A percentile compares a stretch with the other conserved stretches of the same genome.
Conservation (phyloP, 129 eudicot species). For the Pseudognaphalium luteoalbum region DNA sequence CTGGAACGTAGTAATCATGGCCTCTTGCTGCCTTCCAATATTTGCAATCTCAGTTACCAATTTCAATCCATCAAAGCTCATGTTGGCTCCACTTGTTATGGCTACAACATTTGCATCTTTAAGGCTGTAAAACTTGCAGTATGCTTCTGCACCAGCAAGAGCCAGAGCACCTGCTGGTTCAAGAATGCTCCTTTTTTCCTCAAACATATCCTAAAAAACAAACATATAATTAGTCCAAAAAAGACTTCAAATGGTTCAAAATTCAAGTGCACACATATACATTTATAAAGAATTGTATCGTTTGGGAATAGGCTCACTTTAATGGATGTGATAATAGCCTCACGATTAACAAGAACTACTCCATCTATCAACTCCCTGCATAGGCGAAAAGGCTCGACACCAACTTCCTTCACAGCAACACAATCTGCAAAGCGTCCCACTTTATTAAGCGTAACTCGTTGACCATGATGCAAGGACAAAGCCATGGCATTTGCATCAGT, state of each 20-base stretch:
- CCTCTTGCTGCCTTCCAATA: too few species aligned
- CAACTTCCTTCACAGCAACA: constrained; percentile 91
- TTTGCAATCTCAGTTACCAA: constrained; percentile 57
- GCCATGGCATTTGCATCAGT: constrained; percentile 96
- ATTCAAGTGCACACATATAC: not conserved
- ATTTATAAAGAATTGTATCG: not conserved
- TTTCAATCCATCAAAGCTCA: constrained; percentile 85
- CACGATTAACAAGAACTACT: constrained; percentile 87
- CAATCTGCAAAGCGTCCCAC: constrained; percentile 97
- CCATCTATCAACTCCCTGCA: constrained; percentile 87
- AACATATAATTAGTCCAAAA: not conserved
- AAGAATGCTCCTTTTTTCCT: constrained; percentile 88
- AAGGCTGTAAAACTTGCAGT: constrained; percentile 73
- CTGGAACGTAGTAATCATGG: not conserved
- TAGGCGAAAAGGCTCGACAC: constrained; percentile 71
- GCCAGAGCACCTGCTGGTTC: constrained; percentile 99
- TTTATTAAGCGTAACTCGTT: constrained; percentile 69
- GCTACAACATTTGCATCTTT: constrained; percentile 77
- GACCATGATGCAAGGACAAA: constrained; percentile 77
- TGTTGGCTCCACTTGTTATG: constrained; percentile 91
- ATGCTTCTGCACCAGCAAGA: constrained; percentile 97
- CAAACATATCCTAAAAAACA: constrained; percentile 77
- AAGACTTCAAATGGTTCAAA: not conserved
- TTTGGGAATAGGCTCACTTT: constrained; percentile 47
- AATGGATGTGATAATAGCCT: constrained; percentile 87